Conservation (phyloP, 306 rosid species). For the Pterocarpus macrocarpus region DNA sequence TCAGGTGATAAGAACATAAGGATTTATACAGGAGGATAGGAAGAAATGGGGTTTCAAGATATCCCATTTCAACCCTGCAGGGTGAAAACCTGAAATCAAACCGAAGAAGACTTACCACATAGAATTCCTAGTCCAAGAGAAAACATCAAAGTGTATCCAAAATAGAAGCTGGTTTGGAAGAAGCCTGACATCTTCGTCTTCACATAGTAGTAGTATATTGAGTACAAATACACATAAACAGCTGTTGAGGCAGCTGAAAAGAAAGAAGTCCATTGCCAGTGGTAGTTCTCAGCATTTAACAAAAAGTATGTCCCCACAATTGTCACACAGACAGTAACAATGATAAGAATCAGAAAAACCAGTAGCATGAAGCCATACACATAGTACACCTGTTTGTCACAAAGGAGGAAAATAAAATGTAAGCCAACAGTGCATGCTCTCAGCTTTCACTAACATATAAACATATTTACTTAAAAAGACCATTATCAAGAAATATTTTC, state of each 20-base stretch:
- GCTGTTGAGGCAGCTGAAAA: conserved; percentile 99
- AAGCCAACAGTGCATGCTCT: conserved; percentile 27
- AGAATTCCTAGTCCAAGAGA: conserved; percentile 97
- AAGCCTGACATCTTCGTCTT: conserved; percentile 99
- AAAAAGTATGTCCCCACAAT: conserved; percentile 98
- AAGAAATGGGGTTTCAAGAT: conserved; percentile 1
- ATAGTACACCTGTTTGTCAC: conserved; percentile 88
- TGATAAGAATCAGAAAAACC: conserved; percentile 88
- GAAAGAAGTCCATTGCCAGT: conserved; percentile 99
- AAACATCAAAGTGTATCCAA: conserved; percentile 98
- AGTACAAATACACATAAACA: conserved; percentile 92
- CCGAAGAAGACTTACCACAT: conserved; percentile 75
- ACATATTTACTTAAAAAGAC: conserved; percentile 33
- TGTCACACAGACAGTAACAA: conserved; percentile 97
- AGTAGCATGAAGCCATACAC: conserved; percentile 98
- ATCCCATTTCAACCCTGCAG: conserved; percentile 19
- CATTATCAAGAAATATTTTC: conserved; percentile 35
- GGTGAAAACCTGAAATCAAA: conserved; percentile 25
- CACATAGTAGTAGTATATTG: conserved; percentile 88
- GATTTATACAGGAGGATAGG: neutral
- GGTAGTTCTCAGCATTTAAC: conserved; percentile 98
- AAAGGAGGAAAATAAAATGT: conserved; percentile 45
- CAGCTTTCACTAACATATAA: conserved; percentile 23
- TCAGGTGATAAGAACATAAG: conserved; percentile 30
- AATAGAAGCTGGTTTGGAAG: conserved; percentile 99